phyloP scores from a whole-genome alignment of 495 filamentous ascomycete species.

The Darksidea phi region DNA sequence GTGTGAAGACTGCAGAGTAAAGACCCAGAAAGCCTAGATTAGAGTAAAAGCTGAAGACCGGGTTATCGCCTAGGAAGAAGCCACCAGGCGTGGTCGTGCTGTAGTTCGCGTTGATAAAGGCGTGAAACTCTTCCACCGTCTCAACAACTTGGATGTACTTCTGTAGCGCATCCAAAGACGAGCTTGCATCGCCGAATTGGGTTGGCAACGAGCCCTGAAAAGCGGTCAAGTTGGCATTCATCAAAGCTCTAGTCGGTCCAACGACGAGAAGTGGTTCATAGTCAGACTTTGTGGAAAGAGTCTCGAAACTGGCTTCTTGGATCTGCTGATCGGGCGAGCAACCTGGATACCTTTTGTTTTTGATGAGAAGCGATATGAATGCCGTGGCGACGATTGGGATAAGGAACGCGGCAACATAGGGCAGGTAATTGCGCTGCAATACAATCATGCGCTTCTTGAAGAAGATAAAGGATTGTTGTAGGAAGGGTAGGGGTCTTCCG shows the following conservation, averaged over 20 bases:
- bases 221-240: constrained; percentile 1
- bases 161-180: constrained; percentile 11
- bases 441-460: constrained; percentile 77
- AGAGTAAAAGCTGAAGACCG: constrained; percentile 61
- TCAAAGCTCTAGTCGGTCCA: constrained; percentile 13
- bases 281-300: constrained; percentile 22
- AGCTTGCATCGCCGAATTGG: constrained; percentile 37
- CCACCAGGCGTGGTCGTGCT: constrained; percentile 68
- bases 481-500: constrained; percentile 61
- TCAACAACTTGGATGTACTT: constrained; percentile 57
- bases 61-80: constrained; percentile 65
- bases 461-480: constrained; percentile 66
- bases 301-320: constrained; percentile 35
- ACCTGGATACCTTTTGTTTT: constrained; percentile 51
- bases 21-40: constrained; percentile 47
- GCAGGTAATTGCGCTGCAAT: constrained; percentile 69
- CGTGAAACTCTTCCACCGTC: constrained; percentile 63
- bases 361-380: constrained; percentile 67
- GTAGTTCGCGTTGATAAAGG: constrained; percentile 59
- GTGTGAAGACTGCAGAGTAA: constrained; percentile 56
- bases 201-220: constrained; percentile 45
- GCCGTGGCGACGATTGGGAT: constrained; percentile 75
- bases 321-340: constrained; percentile 55
- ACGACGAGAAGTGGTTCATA: constrained; percentile 22
- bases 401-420: constrained; percentile 65